Base-by-base conservation (phyloP, 441 rosid genomes). In the Populus hybrid region DNA sequence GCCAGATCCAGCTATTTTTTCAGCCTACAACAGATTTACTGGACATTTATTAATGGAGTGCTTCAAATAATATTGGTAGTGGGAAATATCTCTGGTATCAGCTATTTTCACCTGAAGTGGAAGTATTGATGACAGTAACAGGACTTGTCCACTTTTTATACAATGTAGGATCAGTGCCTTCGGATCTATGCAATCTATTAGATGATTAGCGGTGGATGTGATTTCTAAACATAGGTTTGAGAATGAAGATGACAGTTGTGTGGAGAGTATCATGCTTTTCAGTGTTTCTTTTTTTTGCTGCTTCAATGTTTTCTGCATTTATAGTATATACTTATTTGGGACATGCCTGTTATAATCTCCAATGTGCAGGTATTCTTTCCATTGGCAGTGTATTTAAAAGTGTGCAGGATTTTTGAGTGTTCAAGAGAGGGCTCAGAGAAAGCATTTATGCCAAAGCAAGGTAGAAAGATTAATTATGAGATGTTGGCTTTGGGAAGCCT, bases 351-450 rank as follows among this genome's bases (percentile, higher is more conserved):
- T 67, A 6, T 3, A 42, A 34, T 65, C 69, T 38, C 63, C 28
- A 64, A 79, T 72, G 42, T 68, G 79, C 87, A 89, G 98, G 98
- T 93, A 61, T 89, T 91, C 74, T 86, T 95, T 70, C 81, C 96
- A 7, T 72, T 87, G 79, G 82, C 86, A 3, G 70, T 90, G 83
- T 84, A 85, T 73, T 68, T 85, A 69, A 89, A 81, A 80, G 87
- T 76, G 4, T 69, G 85, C 78, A 83, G 80, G 79, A 84, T 93
- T 67, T 91, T 90, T 26, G 86, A 87, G 24, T 92, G 96, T 59
- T 90, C 91, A 72, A 75, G 70, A 75, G 78, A 75, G 42, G 91
- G 88, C 36, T 71, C 5, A 34, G 81, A 72, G 78, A 82, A 67
- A 72, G 88, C 86, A 53, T 87, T 84, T 28, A 80, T 79, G 38